Percentiles rank a stretch among this genome's conserved stretches.
phyloP scores from a whole-genome alignment of 257 asterid species.

The Datura wrightii region DNA sequence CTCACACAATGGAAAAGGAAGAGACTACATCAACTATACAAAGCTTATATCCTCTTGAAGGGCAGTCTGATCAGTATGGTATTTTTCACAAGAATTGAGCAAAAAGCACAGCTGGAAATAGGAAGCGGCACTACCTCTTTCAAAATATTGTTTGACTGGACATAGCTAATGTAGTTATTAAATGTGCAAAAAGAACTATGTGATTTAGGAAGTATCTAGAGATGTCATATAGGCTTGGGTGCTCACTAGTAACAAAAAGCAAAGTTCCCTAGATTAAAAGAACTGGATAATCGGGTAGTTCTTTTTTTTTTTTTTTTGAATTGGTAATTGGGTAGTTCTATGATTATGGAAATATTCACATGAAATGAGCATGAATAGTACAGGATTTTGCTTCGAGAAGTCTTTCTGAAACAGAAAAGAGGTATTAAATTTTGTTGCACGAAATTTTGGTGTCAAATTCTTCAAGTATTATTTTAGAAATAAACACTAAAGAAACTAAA shows the following conservation, averaged over 20 bases:
- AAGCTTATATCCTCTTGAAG: neutral
- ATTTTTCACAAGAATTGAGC: conserved; percentile 10
- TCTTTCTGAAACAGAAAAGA: conserved; percentile 23
- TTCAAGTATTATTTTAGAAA: neutral
- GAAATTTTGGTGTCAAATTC: neutral
- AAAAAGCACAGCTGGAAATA: neutral
- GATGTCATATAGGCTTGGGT: neutral
- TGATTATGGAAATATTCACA: neutral
- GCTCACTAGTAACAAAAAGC: neutral
- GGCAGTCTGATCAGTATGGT: neutral
- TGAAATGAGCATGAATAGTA: conserved; percentile 9
- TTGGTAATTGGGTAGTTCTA: neutral
- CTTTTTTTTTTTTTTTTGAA: neutral
- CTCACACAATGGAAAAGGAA: too few species aligned
- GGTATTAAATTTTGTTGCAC: neutral
- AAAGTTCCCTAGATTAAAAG: neutral
- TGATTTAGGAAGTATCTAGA: neutral
- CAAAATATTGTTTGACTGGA: conserved; percentile 12
- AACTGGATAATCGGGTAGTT: neutral
- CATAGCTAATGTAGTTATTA: neutral
- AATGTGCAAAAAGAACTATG: conserved; percentile 4
- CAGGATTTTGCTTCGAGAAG: neutral
- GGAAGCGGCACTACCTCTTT: conserved; percentile 3
- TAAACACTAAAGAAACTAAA: neutral
- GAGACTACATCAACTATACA: neutral